Conservation (phyloP, 139 green algal genomes). For the Volvox africanus region DNA sequence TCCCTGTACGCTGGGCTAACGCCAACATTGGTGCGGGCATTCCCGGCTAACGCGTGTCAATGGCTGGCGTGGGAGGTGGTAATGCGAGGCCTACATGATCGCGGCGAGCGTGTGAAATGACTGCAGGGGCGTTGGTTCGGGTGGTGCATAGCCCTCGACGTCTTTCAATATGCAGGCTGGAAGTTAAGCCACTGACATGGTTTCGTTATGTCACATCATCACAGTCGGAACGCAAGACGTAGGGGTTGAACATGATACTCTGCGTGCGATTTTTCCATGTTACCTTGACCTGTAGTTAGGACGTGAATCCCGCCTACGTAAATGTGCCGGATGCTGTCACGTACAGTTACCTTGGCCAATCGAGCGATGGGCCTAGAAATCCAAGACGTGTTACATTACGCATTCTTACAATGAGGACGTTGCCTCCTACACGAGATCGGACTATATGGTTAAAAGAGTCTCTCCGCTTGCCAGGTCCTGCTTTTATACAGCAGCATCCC, state of each 20-base stretch:
- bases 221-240: too few species aligned
- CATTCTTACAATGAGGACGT: background rate
- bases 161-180: too few species aligned
- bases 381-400: background rate
- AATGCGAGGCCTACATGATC: slow-evolving; percentile 1
- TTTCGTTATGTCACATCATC: too few species aligned
- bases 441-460: background rate
- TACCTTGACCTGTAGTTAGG: too few species aligned
- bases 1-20: slow-evolving; percentile 75
- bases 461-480: background rate
- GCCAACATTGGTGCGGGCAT: slow-evolving; percentile 79
- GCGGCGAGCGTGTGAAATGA: background rate
- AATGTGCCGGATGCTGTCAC: too few species aligned
- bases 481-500: background rate
- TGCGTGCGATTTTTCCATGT: too few species aligned
- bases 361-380: too few species aligned
- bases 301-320: too few species aligned
- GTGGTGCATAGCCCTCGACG: too few species aligned
- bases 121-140: background rate
- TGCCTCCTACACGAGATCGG: background rate
- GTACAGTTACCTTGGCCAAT: too few species aligned
- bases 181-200: too few species aligned
- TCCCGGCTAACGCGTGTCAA: slow-evolving; percentile 88
- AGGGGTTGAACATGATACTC: too few species aligned
- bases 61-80: slow-evolving; percentile 77